Percentiles rank a stretch among this genome's conserved stretches.
Evolutionary conservation across 2,329 filamentous ascomycete species (phyloP).

Genomic region (Verticillium klebahnii): DNA sequence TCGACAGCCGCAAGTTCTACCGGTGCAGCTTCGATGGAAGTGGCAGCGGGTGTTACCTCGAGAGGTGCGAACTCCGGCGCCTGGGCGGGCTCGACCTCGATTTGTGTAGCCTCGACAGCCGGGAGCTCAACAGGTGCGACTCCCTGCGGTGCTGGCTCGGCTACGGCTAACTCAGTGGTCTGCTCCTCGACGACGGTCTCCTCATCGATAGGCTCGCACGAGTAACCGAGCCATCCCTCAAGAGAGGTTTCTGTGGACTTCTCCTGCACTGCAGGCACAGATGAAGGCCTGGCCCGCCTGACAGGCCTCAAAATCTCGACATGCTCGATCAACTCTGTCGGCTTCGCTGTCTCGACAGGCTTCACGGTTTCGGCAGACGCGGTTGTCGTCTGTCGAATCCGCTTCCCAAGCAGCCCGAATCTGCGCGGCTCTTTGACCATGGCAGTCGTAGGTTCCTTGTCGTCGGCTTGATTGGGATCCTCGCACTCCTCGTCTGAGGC

Average conservation of each 20-base stretch:
- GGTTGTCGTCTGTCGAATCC: not conserved
- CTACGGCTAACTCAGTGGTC: not conserved
- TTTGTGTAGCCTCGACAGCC: not conserved
- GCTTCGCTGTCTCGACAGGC: not conserved
- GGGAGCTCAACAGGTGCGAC: not conserved
- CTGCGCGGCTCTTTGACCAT: not conserved
- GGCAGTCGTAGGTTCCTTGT: not conserved
- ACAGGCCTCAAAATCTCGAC: not conserved
- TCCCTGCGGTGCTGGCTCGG: not conserved
- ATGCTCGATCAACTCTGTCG: not conserved
- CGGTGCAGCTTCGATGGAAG: not conserved
- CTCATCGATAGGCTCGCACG: not conserved
- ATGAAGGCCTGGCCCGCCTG: not conserved
- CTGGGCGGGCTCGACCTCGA: not conserved
- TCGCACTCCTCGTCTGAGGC: not conserved
- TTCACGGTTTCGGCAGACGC: not conserved
- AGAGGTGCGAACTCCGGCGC: not conserved
- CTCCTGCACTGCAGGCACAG: not conserved
- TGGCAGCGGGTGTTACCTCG: not conserved
- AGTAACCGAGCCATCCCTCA: not conserved
- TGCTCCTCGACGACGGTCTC: not conserved
- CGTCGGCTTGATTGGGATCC: not conserved
- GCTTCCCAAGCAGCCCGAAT: not conserved
- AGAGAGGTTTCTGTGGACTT: not conserved
- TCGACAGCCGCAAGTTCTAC: not conserved